Conservation (phyloP, 2,329 filamentous ascomycete species). For the Phoma sp. region DNA sequence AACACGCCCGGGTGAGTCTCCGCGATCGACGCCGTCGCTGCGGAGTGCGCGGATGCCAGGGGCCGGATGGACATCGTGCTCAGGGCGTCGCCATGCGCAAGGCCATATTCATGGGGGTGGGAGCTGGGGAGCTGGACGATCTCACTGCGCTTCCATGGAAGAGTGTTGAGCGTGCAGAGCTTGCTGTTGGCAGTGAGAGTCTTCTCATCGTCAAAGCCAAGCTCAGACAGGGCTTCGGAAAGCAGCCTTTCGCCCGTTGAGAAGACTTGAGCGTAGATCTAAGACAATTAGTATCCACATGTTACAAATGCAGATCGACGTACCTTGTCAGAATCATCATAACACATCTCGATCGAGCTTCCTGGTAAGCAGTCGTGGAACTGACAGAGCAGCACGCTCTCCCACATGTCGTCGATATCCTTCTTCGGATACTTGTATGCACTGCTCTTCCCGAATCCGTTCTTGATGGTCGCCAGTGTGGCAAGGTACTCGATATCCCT, state of each 20-base stretch:
- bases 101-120: conserved; percentile 43
- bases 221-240: conserved; percentile 69
- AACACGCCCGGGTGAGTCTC: conserved; percentile 68
- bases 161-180: conserved; percentile 77
- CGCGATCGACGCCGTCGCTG: conserved; percentile 54
- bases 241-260: conserved; percentile 75
- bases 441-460: conserved; percentile 54
- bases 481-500: conserved; percentile 88
- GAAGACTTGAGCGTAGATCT: conserved; percentile 83
- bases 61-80: conserved; percentile 50
- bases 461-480: conserved; percentile 79
- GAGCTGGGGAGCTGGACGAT: conserved; percentile 66
- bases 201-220: conserved; percentile 65
- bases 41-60: conserved; percentile 33
- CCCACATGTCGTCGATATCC: conserved; percentile 96
- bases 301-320: neutral
- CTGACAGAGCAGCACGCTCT: conserved; percentile 86
- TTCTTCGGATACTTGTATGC: conserved; percentile 89
- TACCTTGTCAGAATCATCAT: conserved; percentile 87
- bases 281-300: conserved; percentile 25
- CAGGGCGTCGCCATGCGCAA: conserved; percentile 54
- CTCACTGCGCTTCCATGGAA: conserved; percentile 83
- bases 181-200: conserved; percentile 51
- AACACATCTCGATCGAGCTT: conserved; percentile 96
- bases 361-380: conserved; percentile 98